A percentile compares a stretch with the other conserved stretches of the same genome.
Conservation (phyloP, 805 yeast species). For the Yarrowia sp. region DNA sequence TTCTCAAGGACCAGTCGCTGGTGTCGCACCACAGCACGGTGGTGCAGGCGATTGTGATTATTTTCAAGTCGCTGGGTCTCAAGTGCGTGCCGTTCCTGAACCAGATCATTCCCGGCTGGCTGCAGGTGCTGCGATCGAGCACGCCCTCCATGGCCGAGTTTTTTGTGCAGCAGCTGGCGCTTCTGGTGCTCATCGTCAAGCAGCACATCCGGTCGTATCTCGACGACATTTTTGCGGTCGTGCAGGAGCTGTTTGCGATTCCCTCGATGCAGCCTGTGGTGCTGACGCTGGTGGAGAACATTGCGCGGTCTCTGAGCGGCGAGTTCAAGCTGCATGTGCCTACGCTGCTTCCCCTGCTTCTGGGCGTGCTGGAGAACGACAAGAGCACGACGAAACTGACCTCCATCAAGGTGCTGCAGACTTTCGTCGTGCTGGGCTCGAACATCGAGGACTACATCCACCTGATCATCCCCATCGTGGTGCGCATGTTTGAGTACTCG, state of each 20-base stretch:
- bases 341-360: slow-evolving; percentile 67
- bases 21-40: slow-evolving; percentile 86
- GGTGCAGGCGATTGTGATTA: slow-evolving; percentile 89
- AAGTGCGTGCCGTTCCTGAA: slow-evolving; percentile 87
- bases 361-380: slow-evolving; percentile 69
- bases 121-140: slow-evolving; percentile 71
- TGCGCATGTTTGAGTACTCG: slow-evolving; percentile 73
- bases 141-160: slow-evolving; percentile 78
- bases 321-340: slow-evolving; percentile 87
- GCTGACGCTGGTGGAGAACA: slow-evolving; percentile 74
- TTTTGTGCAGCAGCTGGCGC: slow-evolving; percentile 83
- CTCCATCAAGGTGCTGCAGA: slow-evolving; percentile 70
- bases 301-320: slow-evolving; percentile 83
- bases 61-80: slow-evolving; percentile 83
- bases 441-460: slow-evolving; percentile 87
- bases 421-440: slow-evolving; percentile 82
- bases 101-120: slow-evolving; percentile 83
- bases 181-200: slow-evolving; percentile 74
- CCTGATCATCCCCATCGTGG: slow-evolving; percentile 80
- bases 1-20: slow-evolving; percentile 79
- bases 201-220: slow-evolving; percentile 86
- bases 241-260: slow-evolving; percentile 67
- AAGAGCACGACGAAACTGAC: slow-evolving; percentile 47
- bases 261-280: slow-evolving; percentile 73
- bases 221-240: slow-evolving; percentile 67